These are phyloP conservation scores for Leptographium lundbergii DNA, from an alignment of 2,329 filamentous ascomycete genomes.

Conservation along the genomic window DNA sequence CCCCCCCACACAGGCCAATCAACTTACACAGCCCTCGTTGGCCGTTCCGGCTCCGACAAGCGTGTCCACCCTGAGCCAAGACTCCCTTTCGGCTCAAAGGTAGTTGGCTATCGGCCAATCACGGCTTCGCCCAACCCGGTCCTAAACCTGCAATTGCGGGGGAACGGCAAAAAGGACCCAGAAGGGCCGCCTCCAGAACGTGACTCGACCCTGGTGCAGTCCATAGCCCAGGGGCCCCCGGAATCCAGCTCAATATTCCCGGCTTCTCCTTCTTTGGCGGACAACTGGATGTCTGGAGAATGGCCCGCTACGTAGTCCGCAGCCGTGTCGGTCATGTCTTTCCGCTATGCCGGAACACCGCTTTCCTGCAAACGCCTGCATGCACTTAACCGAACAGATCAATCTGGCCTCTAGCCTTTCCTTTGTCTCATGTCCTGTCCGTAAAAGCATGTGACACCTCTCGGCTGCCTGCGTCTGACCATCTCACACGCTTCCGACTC, in stretches of 20 bases:
- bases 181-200: background rate
- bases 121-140: constrained; percentile 7
- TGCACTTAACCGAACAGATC: background rate
- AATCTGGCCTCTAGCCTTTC: background rate
- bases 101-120: constrained; percentile 6
- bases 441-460: background rate
- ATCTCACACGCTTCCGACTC: background rate
- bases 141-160: constrained; percentile 1
- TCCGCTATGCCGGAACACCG: background rate
- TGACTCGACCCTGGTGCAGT: background rate
- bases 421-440: background rate
- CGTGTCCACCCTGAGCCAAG: background rate
- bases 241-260: background rate
- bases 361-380: background rate
- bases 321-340: background rate
- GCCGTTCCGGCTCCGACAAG: background rate
- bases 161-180: constrained; percentile 3
- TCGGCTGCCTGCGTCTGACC: background rate
- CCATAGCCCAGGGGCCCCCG: background rate
- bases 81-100: constrained; percentile 2
- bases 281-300: background rate
- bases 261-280: background rate
- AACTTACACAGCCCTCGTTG: constrained; percentile 9
- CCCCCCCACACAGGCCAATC: constrained; percentile 5
- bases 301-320: background rate